Percentiles rank a stretch among this genome's conserved stretches.
Evolutionary conservation across 495 filamentous ascomycete species (phyloP).

Genomic region (Neurospora sublineolata): DNA sequence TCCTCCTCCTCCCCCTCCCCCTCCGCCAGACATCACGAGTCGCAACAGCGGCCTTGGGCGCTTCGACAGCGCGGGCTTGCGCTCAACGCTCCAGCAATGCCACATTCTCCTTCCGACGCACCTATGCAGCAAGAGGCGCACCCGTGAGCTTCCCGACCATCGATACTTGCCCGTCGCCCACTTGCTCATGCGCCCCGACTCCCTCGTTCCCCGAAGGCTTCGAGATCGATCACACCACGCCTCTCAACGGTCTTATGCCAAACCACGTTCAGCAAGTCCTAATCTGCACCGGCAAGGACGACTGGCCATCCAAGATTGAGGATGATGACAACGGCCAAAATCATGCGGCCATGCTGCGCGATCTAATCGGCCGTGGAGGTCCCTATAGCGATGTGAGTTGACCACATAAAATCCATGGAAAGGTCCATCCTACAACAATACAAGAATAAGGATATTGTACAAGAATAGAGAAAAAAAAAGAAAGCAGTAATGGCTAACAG

Average conservation of each 20-base stretch:
- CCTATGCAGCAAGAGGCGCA: background rate
- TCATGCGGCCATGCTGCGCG: conserved; percentile 60
- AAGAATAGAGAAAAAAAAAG: background rate
- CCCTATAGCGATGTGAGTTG: conserved; percentile 55
- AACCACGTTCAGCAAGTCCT: conserved; percentile 74
- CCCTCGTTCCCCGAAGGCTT: conserved; percentile 53
- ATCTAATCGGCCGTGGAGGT: conserved; percentile 52
- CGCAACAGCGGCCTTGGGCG: background rate
- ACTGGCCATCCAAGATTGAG: conserved; percentile 70
- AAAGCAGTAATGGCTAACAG: conserved; percentile 11
- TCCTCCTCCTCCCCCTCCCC: background rate
- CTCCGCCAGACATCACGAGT: background rate
- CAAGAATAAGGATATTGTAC: background rate
- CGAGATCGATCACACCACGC: conserved; percentile 61
- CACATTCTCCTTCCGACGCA: background rate
- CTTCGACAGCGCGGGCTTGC: background rate
- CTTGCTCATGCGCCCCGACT: conserved; percentile 56
- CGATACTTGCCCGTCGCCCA: conserved; percentile 57
- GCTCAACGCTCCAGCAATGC: background rate
- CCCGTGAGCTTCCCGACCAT: conserved; percentile 35
- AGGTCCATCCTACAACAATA: background rate
- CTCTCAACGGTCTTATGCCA: conserved; percentile 63
- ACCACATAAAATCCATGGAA: background rate
- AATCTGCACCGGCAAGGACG: conserved; percentile 62
- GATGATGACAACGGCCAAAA: conserved; percentile 43